Evolutionary conservation across 2,329 filamentous ascomycete genomes (phyloP).

Genomic region (Stachybotrys chartarum): DNA sequence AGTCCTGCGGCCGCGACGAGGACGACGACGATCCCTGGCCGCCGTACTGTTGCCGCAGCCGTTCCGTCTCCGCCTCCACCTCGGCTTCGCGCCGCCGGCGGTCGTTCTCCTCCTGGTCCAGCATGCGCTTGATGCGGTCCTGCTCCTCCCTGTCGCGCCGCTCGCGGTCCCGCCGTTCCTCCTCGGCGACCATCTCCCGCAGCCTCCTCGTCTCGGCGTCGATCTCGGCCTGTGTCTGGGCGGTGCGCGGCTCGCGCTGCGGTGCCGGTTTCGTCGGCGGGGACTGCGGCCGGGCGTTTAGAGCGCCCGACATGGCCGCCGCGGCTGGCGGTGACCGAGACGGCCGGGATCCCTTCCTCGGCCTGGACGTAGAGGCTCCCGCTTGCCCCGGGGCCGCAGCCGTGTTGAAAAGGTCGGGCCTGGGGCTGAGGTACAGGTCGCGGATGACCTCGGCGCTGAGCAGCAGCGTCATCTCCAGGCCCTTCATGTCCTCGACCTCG

Average conservation of each 20-base stretch:
- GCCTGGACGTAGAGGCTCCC: conserved; percentile 14
- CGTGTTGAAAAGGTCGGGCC: conserved; percentile 74
- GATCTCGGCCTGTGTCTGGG: conserved; percentile 34
- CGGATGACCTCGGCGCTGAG: conserved; percentile 57
- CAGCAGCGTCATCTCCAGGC: conserved; percentile 74
- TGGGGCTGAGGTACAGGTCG: conserved; percentile 57
- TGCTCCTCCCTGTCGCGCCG: conserved; percentile 49
- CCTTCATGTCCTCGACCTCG: conserved; percentile 90
- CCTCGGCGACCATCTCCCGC: conserved; percentile 41
- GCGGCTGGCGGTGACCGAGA: conserved; percentile 14
- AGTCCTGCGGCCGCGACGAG: conserved; percentile 11
- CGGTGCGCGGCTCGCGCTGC: conserved; percentile 10
- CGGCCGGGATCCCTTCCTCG: conserved; percentile 34
- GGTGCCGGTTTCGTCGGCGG: conserved; percentile 9
- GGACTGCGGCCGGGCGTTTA: conserved; percentile 19
- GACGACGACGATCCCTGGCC: conserved; percentile 27
- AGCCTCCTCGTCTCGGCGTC: conserved; percentile 76
- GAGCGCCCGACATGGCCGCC: conserved; percentile 29
- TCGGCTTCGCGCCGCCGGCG: conserved; percentile 45
- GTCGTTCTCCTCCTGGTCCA: conserved; percentile 60
- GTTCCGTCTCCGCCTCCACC: conserved; percentile 75
- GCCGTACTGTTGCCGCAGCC: conserved; percentile 64
- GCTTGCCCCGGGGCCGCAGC: conserved; percentile 34
- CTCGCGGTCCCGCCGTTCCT: conserved; percentile 47
- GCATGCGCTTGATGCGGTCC: conserved; percentile 53